Evolutionary conservation across 1,284 basidiomycete species (phyloP), one percentile per base, ranked within the genome.

Genomic region (Chiua sp.): DNA sequence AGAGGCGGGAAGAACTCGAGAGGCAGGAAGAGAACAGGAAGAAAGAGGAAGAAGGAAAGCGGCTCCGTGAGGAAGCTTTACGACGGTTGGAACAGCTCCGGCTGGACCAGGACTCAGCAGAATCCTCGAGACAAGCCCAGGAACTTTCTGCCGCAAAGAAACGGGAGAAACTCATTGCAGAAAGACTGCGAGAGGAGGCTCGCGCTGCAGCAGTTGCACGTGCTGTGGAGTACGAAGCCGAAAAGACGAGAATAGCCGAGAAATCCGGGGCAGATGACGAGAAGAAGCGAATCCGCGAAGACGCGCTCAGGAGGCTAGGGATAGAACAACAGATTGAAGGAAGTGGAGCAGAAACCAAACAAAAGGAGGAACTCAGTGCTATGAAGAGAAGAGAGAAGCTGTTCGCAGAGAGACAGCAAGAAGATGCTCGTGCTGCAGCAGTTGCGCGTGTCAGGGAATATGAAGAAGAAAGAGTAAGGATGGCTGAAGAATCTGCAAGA

Each of bases 391-490:
- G 20, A 18, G 15, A 39, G 39, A n/a, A n/a, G 39, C 39, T 4
- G 18, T 6, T 42, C 20, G 20, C 39, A n/a, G 39, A 42, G 39
- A n/a, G 39, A 46, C 35, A 2, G 30, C 42, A 22, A 20, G 51
- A 53, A 20, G 60, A 63, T 4, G 22, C 33, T 46, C 47, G 37
- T 49, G 55, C 39, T 11, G 20, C 10, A 4, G 50, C 30, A 11
- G 59, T 59, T 20, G 47, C 60, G 7, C 46, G 50, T 37, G 47
- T 46, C 10, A 58, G 20, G 7, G 51, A 51, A 33, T 47, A 46
- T 4, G 10, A 44, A 3, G n/a, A 35, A 30, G 30, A 46, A 44
- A 55, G 51, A 12, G 20, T 18, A 18, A 39, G 37, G 18, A 39
- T 39, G 13, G 37, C 37, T 11, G 28, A 18, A 20, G 23, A 47